These are phyloP conservation scores for Arxiozyma telluris DNA, from an alignment of 1,139 yeast species.

Conservation along the genomic window DNA sequence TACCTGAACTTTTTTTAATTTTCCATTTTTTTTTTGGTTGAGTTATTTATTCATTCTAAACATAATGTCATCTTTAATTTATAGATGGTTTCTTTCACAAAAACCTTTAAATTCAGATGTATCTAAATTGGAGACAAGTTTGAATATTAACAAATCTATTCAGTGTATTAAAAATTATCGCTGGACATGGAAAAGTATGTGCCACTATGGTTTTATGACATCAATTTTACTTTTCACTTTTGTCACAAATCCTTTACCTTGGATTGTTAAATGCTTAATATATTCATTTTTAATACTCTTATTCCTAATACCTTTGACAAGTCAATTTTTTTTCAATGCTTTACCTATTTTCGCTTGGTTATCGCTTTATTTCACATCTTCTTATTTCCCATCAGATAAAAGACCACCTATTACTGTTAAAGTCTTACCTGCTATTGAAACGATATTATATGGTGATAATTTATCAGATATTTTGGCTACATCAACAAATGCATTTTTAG, in stretches of 20 bases:
- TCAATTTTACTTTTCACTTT: constrained; percentile 44
- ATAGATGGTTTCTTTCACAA: constrained; percentile 49
- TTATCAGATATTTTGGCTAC: constrained; percentile 80
- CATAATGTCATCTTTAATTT: constrained; percentile 22
- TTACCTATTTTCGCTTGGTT: constrained; percentile 87
- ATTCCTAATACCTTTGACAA: constrained; percentile 62
- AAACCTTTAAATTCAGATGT: constrained; percentile 48
- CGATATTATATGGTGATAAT: constrained; percentile 89
- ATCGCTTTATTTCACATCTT: constrained; percentile 69
- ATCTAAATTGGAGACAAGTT: constrained; percentile 51
- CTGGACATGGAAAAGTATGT: constrained; percentile 39
- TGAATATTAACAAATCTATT: constrained; percentile 45
- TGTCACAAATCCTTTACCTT: constrained; percentile 31
- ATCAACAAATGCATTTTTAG: constrained; percentile 56
- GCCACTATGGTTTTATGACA: constrained; percentile 45
- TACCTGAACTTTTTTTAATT: neutral
- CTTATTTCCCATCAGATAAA: constrained; percentile 66
- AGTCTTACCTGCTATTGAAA: constrained; percentile 87
- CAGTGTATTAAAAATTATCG: constrained; percentile 42
- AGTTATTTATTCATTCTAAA: neutral
- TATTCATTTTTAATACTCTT: constrained; percentile 23
- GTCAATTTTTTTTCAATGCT: constrained; percentile 80
- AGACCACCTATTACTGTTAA: constrained; percentile 89
- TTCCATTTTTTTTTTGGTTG: neutral
- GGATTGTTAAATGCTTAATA: constrained; percentile 26